Base-by-base conservation (phyloP, 2,329 filamentous ascomycete species). In the Ilyonectria robusta region DNA sequence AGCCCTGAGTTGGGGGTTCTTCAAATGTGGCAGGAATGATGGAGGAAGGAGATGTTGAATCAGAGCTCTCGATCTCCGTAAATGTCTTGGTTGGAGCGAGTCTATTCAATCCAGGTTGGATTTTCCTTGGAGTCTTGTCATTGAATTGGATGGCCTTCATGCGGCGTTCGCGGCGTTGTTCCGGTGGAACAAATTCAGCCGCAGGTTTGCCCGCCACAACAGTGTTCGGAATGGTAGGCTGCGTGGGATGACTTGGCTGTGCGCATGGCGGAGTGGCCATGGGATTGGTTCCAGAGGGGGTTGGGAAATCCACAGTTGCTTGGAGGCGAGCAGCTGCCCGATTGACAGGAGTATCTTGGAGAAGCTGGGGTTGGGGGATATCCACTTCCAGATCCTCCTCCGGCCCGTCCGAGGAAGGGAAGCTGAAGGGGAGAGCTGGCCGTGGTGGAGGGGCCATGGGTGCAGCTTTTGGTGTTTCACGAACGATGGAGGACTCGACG, bases 341-440 rank as follows among this genome's bases (percentile, higher is more conserved):
- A 42, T 78, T 78, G 10, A 80, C 67, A 17, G 76, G 67, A 7
- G 33, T 50, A 44, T 70, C 64, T 11, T 46, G 29, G 10, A 55
- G 59, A 42, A 68, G 61, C 15, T 75, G 73, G 7, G 75, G 78
- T 42, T 76, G 75, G 2, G 80, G 80, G 5, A 81, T 67, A 40
- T 77, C 76, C 53, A 78, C 76, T 53, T 83, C 82, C n/a, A 82
- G 63, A 9, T 81, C 80, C 15, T 82, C 79, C 23, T 82, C 81
- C 9, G 76, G 26, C 67, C 69, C 69, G 68, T 75, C 57, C 19
- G 73, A 60, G 50, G 68, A 64, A 46, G 72, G 62, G 40, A 65
- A 70, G 19, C 19, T 61, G 44, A 42, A 60, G 29, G 31, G 35
- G 10, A 63, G 48, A 48, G 62, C 58, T 64, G 70, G 66, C 37